Conservation (phyloP, 202 grass and related monocot species). For the Cymbopogon flexuosus region DNA sequence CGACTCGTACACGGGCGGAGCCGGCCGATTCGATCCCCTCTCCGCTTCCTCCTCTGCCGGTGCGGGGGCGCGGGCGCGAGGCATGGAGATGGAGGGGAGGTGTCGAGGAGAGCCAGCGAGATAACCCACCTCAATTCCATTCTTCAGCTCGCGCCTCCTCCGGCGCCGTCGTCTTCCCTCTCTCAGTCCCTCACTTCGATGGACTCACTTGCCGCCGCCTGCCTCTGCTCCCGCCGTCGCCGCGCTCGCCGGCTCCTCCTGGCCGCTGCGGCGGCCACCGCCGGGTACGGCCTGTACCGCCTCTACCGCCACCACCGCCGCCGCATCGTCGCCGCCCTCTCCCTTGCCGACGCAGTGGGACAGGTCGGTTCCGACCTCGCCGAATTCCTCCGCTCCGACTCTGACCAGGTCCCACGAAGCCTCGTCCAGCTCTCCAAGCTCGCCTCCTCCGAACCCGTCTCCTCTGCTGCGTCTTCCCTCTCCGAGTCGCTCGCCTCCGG, state of each 20-base stretch:
- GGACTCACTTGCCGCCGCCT: constrained; percentile 30
- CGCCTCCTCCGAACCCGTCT: constrained; percentile 49
- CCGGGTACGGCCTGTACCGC: constrained; percentile 55
- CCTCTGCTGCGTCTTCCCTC: constrained; percentile 40
- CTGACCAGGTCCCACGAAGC: constrained; percentile 54
- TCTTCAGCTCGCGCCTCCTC: not conserved
- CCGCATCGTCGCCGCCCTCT: constrained; percentile 45
- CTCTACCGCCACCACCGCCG: constrained; percentile 47
- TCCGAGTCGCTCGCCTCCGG: constrained; percentile 56
- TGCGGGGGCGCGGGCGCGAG: constrained; percentile 3
- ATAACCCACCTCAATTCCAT: constrained; percentile 14
- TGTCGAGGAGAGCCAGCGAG: not conserved
- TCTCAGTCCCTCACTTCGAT: constrained; percentile 6
- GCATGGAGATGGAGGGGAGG: not conserved
- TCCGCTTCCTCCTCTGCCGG: not conserved
- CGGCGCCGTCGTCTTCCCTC: not conserved
- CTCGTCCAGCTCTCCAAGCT: constrained; percentile 76
- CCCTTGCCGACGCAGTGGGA: constrained; percentile 49
- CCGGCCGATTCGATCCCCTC: constrained; percentile 1
- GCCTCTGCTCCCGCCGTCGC: constrained; percentile 24
- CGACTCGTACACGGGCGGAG: not conserved
- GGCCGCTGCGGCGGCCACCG: constrained; percentile 28
- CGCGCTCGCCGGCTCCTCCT: constrained; percentile 32
- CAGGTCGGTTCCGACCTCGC: constrained; percentile 56
- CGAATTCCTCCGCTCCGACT: constrained; percentile 69